phyloP scores from a whole-genome alignment of 1,284 basidiomycete genomes.

The Cerioporus squamosus region DNA sequence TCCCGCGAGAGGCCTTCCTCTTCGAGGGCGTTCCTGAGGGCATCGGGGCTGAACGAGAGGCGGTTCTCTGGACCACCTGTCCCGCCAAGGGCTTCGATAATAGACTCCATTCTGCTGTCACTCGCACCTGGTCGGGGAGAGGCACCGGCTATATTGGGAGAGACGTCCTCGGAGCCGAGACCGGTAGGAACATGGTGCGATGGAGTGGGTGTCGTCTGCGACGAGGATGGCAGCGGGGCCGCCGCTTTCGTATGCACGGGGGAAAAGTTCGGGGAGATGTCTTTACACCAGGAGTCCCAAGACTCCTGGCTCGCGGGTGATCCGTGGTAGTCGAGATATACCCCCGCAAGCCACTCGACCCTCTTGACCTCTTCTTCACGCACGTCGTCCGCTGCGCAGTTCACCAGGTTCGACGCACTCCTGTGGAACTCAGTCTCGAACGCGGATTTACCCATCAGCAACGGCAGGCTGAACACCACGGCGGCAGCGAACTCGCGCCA shows the following conservation, averaged over 20 bases:
- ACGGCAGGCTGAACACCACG: slow-evolving; percentile 62
- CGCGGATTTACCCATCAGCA: slow-evolving; percentile 51
- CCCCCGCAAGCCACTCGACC: slow-evolving; percentile 65
- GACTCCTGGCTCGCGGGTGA: slow-evolving; percentile 50
- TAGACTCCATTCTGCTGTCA: slow-evolving; percentile 46
- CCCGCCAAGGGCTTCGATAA: slow-evolving; percentile 50
- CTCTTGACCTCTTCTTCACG: slow-evolving; percentile 47
- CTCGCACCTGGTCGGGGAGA: slow-evolving; percentile 63
- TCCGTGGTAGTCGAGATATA: slow-evolving; percentile 65
- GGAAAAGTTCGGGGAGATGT: slow-evolving; percentile 49
- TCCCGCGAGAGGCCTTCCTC: slow-evolving; percentile 74
- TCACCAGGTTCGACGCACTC: slow-evolving; percentile 65
- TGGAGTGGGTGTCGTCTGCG: slow-evolving; percentile 39
- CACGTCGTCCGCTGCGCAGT: slow-evolving; percentile 50
- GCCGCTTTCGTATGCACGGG: slow-evolving; percentile 22
- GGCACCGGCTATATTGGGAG: slow-evolving; percentile 57
- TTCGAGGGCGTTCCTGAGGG: slow-evolving; percentile 52
- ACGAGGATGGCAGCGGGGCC: slow-evolving; percentile 48
- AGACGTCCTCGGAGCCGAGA: slow-evolving; percentile 38
- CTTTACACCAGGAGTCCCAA: slow-evolving; percentile 64
- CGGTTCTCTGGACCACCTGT: slow-evolving; percentile 4
- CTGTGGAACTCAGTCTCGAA: slow-evolving; percentile 76
- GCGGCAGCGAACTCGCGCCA: slow-evolving; percentile 70
- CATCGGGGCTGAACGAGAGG: slow-evolving; percentile 27
- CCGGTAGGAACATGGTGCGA: slow-evolving; percentile 51